phyloP scores from a whole-genome alignment of 1,284 basidiomycete genomes.

The Irpex sp. region DNA sequence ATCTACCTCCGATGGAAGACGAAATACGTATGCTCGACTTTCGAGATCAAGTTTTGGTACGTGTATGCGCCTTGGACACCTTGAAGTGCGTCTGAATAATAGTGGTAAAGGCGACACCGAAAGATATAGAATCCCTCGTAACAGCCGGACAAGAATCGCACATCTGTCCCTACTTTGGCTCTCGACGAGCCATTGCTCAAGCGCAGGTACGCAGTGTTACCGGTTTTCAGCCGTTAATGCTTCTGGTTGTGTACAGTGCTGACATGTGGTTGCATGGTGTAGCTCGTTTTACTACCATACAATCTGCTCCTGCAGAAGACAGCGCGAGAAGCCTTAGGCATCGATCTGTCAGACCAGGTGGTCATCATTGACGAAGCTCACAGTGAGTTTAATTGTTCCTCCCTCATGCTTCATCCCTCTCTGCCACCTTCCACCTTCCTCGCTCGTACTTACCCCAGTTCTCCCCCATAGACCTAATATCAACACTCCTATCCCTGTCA shows the following conservation, averaged over 20 bases:
- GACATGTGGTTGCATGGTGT: background rate
- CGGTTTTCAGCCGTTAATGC: no score
- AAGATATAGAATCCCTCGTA: constrained; percentile 94
- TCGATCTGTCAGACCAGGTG: constrained; percentile 77
- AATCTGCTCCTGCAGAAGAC: constrained; percentile 85
- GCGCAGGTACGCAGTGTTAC: constrained; percentile 61
- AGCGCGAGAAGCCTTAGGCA: constrained; percentile 83
- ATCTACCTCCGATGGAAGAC: constrained; percentile 75
- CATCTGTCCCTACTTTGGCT: constrained; percentile 92
- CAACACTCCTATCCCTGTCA: constrained; percentile 84
- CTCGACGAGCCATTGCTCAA: constrained; percentile 80
- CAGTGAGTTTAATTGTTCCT: constrained; percentile 46
- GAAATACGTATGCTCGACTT: constrained; percentile 77
- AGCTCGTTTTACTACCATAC: constrained; percentile 91
- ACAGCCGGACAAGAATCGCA: constrained; percentile 57
- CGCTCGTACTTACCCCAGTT: background rate
- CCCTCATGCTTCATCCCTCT: no score
- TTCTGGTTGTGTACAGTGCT: no score
- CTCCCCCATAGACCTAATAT: constrained; percentile 62
- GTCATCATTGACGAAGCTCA: constrained; percentile 96
- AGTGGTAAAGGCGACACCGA: constrained; percentile 66
- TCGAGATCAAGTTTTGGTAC: constrained; percentile 82
- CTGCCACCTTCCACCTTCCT: no score
- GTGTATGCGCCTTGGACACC: constrained; percentile 16
- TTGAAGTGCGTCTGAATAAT: background rate